Percentiles rank a stretch among this genome's conserved stretches.
phyloP scores from a whole-genome alignment of 164 flowering plant species.

The Kingdonia uniflora region DNA sequence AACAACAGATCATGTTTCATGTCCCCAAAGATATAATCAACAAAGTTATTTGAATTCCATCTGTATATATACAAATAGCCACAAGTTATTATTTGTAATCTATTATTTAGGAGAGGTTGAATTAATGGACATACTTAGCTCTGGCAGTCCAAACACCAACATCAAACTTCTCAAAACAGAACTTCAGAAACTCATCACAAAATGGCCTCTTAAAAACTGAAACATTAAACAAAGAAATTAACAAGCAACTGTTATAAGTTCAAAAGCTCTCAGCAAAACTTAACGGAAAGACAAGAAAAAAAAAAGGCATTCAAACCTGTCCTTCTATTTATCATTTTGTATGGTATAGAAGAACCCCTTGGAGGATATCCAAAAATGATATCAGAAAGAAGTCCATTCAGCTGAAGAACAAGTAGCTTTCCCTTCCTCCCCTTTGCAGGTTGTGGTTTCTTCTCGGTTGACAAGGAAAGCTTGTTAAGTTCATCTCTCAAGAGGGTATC shows the following conservation, averaged over 20 bases:
- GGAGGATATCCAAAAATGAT: conserved; percentile 36
- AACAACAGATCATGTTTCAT: neutral
- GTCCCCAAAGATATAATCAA: neutral
- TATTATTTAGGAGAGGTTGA: too few relatives aligned
- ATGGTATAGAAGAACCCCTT: conserved; percentile 17
- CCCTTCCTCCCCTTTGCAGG: conserved; percentile 10
- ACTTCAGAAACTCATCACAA: conserved; percentile 54
- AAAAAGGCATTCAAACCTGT: conserved; percentile 37
- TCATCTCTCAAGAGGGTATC: too few relatives aligned
- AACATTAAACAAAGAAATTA: neutral
- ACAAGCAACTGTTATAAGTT: neutral
- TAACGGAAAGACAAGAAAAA: neutral
- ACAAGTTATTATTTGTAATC: too few relatives aligned
- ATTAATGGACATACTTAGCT: conserved; percentile 30
- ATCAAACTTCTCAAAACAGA: conserved; percentile 75
- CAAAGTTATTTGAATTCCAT: too few relatives aligned
- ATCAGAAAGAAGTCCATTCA: conserved; percentile 74
- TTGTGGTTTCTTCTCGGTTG: too few relatives aligned
- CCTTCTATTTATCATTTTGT: conserved; percentile 26
- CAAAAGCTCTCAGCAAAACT: neutral
- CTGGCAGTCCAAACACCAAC: conserved; percentile 86
- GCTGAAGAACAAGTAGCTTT: conserved; percentile 65
- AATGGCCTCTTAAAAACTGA: conserved; percentile 73
- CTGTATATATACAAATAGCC: too few relatives aligned
- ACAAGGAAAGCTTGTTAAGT: too few relatives aligned